Conservation (phyloP, 179 eudicot species). For the Vitellaria paradoxa region DNA sequence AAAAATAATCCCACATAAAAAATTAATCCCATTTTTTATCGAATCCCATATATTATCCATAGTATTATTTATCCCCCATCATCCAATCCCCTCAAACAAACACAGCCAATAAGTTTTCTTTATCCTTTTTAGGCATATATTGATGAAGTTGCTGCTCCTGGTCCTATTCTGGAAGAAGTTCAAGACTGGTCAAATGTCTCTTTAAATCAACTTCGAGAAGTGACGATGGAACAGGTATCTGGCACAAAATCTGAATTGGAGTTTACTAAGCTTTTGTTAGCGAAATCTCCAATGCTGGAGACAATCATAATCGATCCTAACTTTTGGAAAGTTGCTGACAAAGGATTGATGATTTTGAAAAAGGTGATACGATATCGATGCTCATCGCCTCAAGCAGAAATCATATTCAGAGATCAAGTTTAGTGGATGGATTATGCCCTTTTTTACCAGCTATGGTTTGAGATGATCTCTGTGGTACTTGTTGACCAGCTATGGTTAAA, state of each 20-base stretch:
- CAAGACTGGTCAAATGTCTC: neutral
- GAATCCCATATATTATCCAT: too few species aligned
- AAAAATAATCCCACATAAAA: too few species aligned
- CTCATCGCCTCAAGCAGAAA: constrained; percentile 1
- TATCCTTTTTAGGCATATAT: too few species aligned
- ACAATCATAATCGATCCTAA: neutral
- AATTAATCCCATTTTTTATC: too few species aligned
- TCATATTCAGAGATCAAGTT: neutral
- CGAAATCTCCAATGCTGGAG: constrained; percentile 5
- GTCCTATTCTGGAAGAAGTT: too few species aligned
- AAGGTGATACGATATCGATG: neutral
- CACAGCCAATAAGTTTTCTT: neutral
- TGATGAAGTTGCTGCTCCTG: neutral
- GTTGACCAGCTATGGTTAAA: too few species aligned
- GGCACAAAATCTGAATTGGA: neutral
- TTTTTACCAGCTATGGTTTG: too few species aligned
- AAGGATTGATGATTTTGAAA: neutral
- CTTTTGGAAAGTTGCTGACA: neutral
- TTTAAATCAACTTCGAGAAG: constrained; percentile 3
- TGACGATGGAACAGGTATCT: neutral
- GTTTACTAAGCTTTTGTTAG: constrained; percentile 1
- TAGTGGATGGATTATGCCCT: neutral
- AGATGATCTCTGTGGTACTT: too few species aligned
- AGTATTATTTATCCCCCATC: too few species aligned
- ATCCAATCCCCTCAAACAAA: too few species aligned